Percentiles rank a stretch among this genome's conserved stretches.
Conservation (phyloP, 2,329 filamentous ascomycete species). For the Claviceps spartinae region DNA sequence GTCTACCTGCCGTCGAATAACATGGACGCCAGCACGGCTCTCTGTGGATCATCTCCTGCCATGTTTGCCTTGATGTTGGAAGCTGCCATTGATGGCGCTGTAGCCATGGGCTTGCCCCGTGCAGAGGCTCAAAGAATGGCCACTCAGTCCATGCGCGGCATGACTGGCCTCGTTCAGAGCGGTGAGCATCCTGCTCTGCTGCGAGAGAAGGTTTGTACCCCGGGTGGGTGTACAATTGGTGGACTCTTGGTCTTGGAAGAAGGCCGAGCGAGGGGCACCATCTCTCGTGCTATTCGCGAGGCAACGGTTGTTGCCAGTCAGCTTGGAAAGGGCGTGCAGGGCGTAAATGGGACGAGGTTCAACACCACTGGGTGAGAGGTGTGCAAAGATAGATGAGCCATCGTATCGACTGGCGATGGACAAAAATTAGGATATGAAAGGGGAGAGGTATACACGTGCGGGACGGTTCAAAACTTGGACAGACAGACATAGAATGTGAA, state of each 20-base stretch:
- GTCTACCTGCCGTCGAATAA: conserved; percentile 50
- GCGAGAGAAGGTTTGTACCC: conserved; percentile 63
- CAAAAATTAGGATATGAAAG: too few species aligned
- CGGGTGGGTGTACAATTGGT: conserved; percentile 65
- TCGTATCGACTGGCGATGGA: not conserved
- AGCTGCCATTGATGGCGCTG: conserved; percentile 61
- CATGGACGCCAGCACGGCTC: conserved; percentile 62
- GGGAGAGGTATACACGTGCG: too few species aligned
- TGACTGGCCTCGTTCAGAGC: conserved; percentile 52
- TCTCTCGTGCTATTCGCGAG: conserved; percentile 56
- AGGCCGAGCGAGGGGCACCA: conserved; percentile 50
- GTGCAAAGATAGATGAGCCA: not conserved
- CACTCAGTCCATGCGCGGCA: conserved; percentile 64
- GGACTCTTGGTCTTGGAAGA: conserved; percentile 64
- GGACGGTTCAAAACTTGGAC: too few species aligned
- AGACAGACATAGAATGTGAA: not conserved
- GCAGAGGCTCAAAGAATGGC: conserved; percentile 65
- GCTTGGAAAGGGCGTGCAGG: conserved; percentile 30
- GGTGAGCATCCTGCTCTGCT: conserved; percentile 66
- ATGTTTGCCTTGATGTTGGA: conserved; percentile 67
- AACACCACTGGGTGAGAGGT: conserved; percentile 3
- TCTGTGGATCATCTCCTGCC: conserved; percentile 62
- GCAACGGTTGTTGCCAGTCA: conserved; percentile 57
- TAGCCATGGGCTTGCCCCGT: conserved; percentile 64
- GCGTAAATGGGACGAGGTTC: conserved; percentile 22